Evolutionary conservation across 495 filamentous ascomycete genomes (phyloP).

Genomic region (Neurospora hispaniola): DNA sequence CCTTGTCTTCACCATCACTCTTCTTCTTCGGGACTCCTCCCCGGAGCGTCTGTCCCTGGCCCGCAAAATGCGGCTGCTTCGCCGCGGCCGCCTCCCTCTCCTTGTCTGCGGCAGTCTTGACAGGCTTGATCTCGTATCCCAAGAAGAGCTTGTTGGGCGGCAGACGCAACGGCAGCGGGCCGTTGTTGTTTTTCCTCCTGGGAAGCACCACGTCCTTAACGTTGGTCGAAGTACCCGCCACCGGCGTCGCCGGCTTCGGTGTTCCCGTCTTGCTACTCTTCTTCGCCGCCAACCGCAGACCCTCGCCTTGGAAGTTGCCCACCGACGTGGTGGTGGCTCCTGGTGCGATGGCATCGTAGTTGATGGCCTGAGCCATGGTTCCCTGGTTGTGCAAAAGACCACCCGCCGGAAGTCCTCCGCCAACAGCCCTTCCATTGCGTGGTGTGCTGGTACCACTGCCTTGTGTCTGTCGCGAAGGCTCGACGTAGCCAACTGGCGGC

Average conservation of each 20-base stretch:
- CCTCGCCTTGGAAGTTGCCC: constrained; percentile 72
- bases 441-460: constrained; percentile 53
- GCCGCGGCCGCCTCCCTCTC: constrained; percentile 52
- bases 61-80: constrained; percentile 67
- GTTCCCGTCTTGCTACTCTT: constrained; percentile 70
- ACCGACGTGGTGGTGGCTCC: constrained; percentile 50
- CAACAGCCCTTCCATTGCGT: constrained; percentile 30
- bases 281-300: constrained; percentile 66
- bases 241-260: constrained; percentile 71
- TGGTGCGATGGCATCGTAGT: constrained; percentile 90
- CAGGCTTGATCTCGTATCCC: constrained; percentile 82
- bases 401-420: constrained; percentile 47
- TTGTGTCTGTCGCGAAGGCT: constrained; percentile 49
- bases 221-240: constrained; percentile 57
- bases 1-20: constrained; percentile 30
- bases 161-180: constrained; percentile 78
- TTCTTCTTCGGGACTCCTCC: constrained; percentile 47
- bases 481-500: constrained; percentile 84
- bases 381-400: constrained; percentile 72
- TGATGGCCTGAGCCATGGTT: constrained; percentile 93
- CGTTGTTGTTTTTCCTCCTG: constrained; percentile 56
- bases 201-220: constrained; percentile 27
- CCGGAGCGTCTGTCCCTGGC: constrained; percentile 76
- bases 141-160: constrained; percentile 90
- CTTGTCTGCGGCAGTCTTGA: constrained; percentile 68